These are phyloP conservation scores for Peronospora tabacina DNA, from an alignment of 352 stramenopile species.

Conservation along the genomic window DNA sequence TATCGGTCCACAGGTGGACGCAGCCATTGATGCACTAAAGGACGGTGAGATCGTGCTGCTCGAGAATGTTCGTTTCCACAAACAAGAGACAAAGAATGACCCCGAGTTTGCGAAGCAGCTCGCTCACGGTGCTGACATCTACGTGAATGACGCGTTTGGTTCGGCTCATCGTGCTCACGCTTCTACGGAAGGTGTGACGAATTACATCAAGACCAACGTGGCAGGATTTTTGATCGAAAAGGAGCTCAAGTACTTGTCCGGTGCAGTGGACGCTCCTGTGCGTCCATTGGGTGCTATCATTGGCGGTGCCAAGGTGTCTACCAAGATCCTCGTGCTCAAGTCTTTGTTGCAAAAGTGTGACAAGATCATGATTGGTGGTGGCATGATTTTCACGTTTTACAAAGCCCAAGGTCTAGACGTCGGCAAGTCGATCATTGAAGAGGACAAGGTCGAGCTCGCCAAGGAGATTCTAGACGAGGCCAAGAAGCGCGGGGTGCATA, in stretches of 20 bases:
- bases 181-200: constrained; percentile 95
- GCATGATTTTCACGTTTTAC: constrained; percentile 98
- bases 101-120: constrained; percentile 91
- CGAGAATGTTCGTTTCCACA: constrained; percentile 96
- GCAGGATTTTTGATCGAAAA: constrained; percentile 96
- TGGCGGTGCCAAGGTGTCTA: constrained; percentile 93
- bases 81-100: constrained; percentile 96
- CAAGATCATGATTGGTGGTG: constrained; percentile 93
- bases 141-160: constrained; percentile 98
- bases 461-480: constrained; percentile 88
- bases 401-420: constrained; percentile 92
- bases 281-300: constrained; percentile 93
- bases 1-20: constrained; percentile 87
- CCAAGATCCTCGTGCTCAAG: constrained; percentile 96
- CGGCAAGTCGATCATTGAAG: constrained; percentile 92
- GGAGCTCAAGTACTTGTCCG: constrained; percentile 93
- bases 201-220: constrained; percentile 90
- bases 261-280: constrained; percentile 83
- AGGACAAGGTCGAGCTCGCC: constrained; percentile 90
- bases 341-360: constrained; percentile 93
- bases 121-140: constrained; percentile 89
- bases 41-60: constrained; percentile 91
- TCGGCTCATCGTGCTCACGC: constrained; percentile 96
- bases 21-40: constrained; percentile 66
- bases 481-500: constrained; percentile 80